Evolutionary conservation across 306 rosid species (phyloP), one percentile per base, ranked within the genome.

Genomic region (Gastrolobium bilobum): DNA sequence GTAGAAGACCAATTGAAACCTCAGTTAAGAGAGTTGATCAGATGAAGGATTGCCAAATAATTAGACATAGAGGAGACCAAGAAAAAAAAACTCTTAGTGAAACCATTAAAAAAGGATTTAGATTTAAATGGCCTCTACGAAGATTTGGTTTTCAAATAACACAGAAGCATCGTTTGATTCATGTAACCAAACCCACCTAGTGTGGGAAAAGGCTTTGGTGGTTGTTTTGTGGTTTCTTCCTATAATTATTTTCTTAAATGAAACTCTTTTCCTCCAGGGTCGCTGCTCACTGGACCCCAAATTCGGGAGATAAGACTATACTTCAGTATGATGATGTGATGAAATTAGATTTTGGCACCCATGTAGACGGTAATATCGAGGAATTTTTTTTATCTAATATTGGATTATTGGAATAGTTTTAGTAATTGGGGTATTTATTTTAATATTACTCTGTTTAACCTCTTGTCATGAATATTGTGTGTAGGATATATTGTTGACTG

Each of bases 241-340:
- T 2, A 20, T 52, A 46, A 52, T 71, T 73, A 15, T 60, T 29
- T 73, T 78, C 74, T 73, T 75, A 57, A 14, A 68, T 54, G 74
- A 6, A 65, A 10, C 54, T 79, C 61, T 77, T 62, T 8, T 44
- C 69, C 8, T 69, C 33, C 70, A 95, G 99, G 99, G 98, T 95
- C 79, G 99, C 98, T 82, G 99, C 99, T 77, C 99, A 92, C 73
- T 95, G 99, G 99, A 95, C 99, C 67, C 99, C 99, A 53, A 95
- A 95, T 75, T 30, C 97, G 0, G 99, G 97, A 71, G 99, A 95
- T 81, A 91, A 91, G 85, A 92, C 99, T 10, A 84, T 95, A 57
- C 99, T 95, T 82, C 97, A 90, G 78, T 90, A 90, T 68, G 98
- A 95, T 78, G 99, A 95, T 86, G 98, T 95, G 37, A 95, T 95